These are phyloP conservation scores for Euryodendron excelsum DNA, from an alignment of 148 eudicot species.

Conservation along the genomic window DNA sequence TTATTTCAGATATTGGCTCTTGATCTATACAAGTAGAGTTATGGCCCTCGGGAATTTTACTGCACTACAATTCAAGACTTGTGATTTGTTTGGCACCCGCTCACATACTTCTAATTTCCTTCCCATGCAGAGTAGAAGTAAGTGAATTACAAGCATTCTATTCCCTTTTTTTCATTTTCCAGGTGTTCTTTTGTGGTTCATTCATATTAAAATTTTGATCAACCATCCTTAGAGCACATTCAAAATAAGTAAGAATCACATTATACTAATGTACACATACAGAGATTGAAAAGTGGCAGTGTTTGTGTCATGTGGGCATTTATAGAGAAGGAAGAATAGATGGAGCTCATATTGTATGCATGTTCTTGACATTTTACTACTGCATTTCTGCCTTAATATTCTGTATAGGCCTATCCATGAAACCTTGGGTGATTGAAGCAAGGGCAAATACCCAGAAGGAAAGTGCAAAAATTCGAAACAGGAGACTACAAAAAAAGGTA, in stretches of 20 bases:
- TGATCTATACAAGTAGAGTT: neutral
- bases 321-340: neutral
- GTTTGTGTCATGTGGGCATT: neutral
- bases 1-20: neutral
- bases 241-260: too few relatives aligned
- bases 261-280: neutral
- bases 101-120: constrained; percentile 14
- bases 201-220: too few relatives aligned
- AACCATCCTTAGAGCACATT: too few relatives aligned
- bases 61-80: constrained; percentile 27
- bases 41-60: constrained; percentile 18
- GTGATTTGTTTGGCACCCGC: constrained; percentile 31
- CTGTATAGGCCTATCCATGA: constrained; percentile 40
- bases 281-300: neutral
- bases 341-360: neutral
- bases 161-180: neutral
- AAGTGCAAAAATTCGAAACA: constrained; percentile 65
- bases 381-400: constrained; percentile 2
- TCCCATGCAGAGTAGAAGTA: constrained; percentile 38
- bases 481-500: constrained; percentile 79
- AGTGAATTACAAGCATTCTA: constrained; percentile 8
- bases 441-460: constrained; percentile 58
- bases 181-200: neutral
- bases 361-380: constrained; percentile 3
- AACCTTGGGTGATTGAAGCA: constrained; percentile 55